A percentile compares a stretch with the other conserved stretches of the same genome.
Conservation (phyloP, 2,329 filamentous ascomycete species). For the Ascosphaera aggregata region DNA sequence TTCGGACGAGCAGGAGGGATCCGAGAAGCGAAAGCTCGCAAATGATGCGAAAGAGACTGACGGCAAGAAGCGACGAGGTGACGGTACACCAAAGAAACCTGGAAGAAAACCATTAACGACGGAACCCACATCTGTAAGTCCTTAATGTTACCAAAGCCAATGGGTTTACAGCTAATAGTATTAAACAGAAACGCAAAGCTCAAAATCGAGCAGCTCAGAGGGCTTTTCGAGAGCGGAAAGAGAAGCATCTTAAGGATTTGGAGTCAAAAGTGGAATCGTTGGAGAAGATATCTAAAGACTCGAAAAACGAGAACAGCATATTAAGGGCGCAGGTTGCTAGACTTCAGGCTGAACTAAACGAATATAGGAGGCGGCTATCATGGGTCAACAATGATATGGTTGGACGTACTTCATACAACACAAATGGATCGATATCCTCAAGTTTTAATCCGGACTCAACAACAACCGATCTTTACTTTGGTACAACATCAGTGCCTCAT, state of each 20-base stretch:
- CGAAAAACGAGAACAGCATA: constrained; percentile 65
- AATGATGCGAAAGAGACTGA: constrained; percentile 39
- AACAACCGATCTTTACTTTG: background rate
- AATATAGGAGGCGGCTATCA: constrained; percentile 73
- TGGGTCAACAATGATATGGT: constrained; percentile 25
- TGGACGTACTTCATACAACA: background rate
- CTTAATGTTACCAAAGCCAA: background rate
- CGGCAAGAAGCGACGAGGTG: constrained; percentile 50
- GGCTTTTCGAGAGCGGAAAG: constrained; percentile 84
- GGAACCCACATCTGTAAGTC: constrained; percentile 80
- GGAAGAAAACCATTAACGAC: constrained; percentile 88
- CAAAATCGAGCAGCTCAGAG: constrained; percentile 85
- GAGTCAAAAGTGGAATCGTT: constrained; percentile 35
- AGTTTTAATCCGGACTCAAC: background rate
- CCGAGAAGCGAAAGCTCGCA: constrained; percentile 36
- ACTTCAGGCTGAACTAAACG: constrained; percentile 59
- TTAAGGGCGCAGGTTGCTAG: constrained; percentile 75
- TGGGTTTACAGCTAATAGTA: background rate
- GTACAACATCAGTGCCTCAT: background rate
- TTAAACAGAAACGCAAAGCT: constrained; percentile 42
- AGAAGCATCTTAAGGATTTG: constrained; percentile 39
- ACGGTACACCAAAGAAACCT: constrained; percentile 82
- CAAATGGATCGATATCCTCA: background rate
- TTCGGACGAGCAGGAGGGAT: constrained; percentile 24
- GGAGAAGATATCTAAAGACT: constrained; percentile 60